Conservation (phyloP, 2,329 filamentous ascomycete species). For the Cryphonectria carpinicola region DNA sequence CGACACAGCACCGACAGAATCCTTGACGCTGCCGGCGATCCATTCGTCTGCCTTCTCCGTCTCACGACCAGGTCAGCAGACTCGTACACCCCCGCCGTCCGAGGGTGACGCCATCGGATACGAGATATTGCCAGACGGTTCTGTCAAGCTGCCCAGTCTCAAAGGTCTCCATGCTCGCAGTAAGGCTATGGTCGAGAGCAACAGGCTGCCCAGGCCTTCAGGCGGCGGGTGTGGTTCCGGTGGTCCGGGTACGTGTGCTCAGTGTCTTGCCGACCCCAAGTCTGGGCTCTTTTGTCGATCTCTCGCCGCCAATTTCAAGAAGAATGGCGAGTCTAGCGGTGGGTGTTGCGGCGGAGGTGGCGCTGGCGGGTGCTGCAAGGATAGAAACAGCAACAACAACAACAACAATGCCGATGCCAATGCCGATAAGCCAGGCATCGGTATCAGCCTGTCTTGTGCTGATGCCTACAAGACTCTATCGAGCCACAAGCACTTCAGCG, state of each 20-base stretch:
- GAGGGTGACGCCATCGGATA: constrained; percentile 65
- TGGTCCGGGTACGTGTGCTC: constrained; percentile 77
- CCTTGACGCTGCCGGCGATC: constrained; percentile 41
- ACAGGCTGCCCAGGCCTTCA: constrained; percentile 36
- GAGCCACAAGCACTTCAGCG: constrained; percentile 75
- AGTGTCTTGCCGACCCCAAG: constrained; percentile 77
- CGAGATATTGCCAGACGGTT: constrained; percentile 63
- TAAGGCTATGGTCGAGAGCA: constrained; percentile 35
- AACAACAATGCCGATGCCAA: constrained; percentile 33
- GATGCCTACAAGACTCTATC: constrained; percentile 80
- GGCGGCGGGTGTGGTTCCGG: constrained; percentile 61
- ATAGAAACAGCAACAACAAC: constrained; percentile 26
- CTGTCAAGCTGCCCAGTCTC: constrained; percentile 61
- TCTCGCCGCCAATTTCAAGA: constrained; percentile 68
- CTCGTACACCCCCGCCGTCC: constrained; percentile 61
- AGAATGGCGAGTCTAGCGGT: constrained; percentile 41
- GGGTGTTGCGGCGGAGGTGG: constrained; percentile 68
- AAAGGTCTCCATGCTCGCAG: constrained; percentile 36
- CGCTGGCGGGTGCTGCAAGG: constrained; percentile 67
- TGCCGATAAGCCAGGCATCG: constrained; percentile 38
- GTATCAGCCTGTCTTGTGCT: constrained; percentile 70
- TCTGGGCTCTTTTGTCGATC: constrained; percentile 84
- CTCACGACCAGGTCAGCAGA: constrained; percentile 44
- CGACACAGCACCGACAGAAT: constrained; percentile 3
- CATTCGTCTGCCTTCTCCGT: constrained; percentile 44